Base-by-base conservation (phyloP, 148 eudicot genomes). In the Cornus florida region DNA sequence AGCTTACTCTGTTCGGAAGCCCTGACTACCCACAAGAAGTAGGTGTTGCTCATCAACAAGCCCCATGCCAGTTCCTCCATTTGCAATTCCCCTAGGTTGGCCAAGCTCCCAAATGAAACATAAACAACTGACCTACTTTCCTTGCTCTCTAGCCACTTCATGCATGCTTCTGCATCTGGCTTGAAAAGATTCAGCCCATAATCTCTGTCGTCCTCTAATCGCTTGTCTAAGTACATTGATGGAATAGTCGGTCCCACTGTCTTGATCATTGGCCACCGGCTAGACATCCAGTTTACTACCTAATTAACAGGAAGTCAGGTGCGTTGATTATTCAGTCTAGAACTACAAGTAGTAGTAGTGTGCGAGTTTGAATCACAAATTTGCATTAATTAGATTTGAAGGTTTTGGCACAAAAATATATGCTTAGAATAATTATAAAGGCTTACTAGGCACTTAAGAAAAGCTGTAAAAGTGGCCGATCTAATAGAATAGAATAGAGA, bases 21-120 rank as follows among this genome's bases (percentile, higher is more conserved):
- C 67, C 93, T 84, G 12, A 92, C 80, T 3, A 88, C 89, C 93
- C 91, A 88, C 31, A 92, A 77, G 82, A 89, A 92, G 74, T 84
- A 28, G 74, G 43, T 62, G 3, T 28, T 28, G 28, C 28, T 28
- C 28, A 28, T 75, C 41, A 60, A 28, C 7, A 92, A 43, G 17
- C 87, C 97, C 16, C 33, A 32, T 24, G 90, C 91, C 20, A 89
- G 32, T 80, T 93, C 92, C 62, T 86, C 86, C 86, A 88, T 28
- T 28, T 28, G 28, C 28, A 28, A 28, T 28, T 28, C 28, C 28
- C 28, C 28, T 28, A 28, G 28, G 28, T 28, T 28, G 0, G 28
- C 28, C 28, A 28, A 28, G 28, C 28, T 28, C 28, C 28, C 28
- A 28, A 28, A 28, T 1, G 28, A 28, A 0, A 28, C 28, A 28